Base-by-base conservation (phyloP, 176 grass and related monocot species). In the Otatea glauca region DNA sequence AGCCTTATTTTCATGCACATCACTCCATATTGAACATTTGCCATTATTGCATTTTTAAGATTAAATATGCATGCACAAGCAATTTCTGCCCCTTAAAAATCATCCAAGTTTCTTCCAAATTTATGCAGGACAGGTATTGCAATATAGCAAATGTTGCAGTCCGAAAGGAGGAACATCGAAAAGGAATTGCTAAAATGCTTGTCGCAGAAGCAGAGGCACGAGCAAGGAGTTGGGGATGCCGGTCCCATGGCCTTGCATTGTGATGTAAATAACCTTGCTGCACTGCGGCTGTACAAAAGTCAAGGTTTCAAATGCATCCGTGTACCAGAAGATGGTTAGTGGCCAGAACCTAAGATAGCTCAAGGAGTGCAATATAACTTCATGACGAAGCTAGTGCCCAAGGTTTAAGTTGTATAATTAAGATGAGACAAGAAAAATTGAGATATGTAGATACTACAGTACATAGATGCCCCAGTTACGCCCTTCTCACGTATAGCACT, bases 131-230 rank as follows among this genome's bases (percentile, higher is more conserved):
- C 86, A 65, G 93, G 93, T 69, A 92, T 98, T 76, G 91, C 96
- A 63, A 98, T 47, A 92, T 95, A 87, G 94, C 93, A 71, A 98
- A 95, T 55, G 91, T 98, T 0, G 93, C 93, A 0, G 93, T 98
- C 1, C 55, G 96, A 47, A 80, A 94, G 66, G 89, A 84, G 67
- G 89, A 93, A 11, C 85, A 93, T 12, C 71, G 89, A 54, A 92
- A 93, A 82, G 96, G 96, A 59, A 95, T 98, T 14, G 93, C 93
- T 11, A 98, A 92, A 72, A 92, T 86, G 88, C 78, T 98, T 10
- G 86, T 98, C 20, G 56, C 81, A 2, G 85, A 90, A 84, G 89
- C 96, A 74, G 96, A 98, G 76, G 88, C 39, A 3, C 91, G 90
- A 14, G 93, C 93, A 64, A 73, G 65, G 78, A 92, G 77, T 20